These are phyloP conservation scores for Rhizopus arrhizus DNA, from an alignment of 371 early-diverging fungal genomes.

Conservation along the genomic window DNA sequence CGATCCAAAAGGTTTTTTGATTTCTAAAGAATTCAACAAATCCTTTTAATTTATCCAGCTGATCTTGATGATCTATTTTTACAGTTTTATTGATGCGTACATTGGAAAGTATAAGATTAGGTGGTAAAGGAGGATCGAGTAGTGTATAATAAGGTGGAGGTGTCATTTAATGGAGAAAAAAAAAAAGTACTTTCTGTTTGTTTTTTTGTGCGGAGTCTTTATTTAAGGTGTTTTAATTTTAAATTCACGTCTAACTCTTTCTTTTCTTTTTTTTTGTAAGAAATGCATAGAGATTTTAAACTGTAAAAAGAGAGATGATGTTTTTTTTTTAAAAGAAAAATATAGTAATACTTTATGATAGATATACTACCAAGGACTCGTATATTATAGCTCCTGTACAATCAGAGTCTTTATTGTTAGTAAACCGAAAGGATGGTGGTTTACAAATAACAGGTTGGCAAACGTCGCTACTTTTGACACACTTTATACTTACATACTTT, in stretches of 20 bases:
- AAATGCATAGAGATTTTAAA: constrained; percentile 1
- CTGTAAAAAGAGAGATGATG: background rate
- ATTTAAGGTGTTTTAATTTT: background rate
- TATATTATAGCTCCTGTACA: constrained; percentile 23
- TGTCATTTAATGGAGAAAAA: constrained; percentile 1
- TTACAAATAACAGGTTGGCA: constrained; percentile 20
- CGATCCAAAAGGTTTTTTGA: constrained; percentile 42
- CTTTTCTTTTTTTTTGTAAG: background rate
- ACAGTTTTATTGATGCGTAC: constrained; percentile 36
- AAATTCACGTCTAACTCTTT: background rate
- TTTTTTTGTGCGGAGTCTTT: background rate
- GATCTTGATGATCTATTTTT: constrained; percentile 27
- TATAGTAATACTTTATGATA: background rate
- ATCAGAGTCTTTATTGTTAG: constrained; percentile 20
- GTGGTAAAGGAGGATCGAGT: constrained; percentile 27
- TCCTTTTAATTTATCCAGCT: constrained; percentile 21
- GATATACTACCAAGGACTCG: constrained; percentile 25
- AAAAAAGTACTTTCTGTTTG: background rate
- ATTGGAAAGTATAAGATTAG: constrained; percentile 17
- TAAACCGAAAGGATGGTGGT: constrained; percentile 19
- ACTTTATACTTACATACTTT: background rate
- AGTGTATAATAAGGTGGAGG: constrained; percentile 29
- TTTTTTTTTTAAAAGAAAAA: background rate
- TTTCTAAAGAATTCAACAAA: constrained; percentile 21
- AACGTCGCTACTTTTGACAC: background rate